A percentile compares a stretch with the other conserved stretches of the same genome.
Conservation (phyloP, 1,139 yeast genomes). For the Blastobotrys elegans region DNA sequence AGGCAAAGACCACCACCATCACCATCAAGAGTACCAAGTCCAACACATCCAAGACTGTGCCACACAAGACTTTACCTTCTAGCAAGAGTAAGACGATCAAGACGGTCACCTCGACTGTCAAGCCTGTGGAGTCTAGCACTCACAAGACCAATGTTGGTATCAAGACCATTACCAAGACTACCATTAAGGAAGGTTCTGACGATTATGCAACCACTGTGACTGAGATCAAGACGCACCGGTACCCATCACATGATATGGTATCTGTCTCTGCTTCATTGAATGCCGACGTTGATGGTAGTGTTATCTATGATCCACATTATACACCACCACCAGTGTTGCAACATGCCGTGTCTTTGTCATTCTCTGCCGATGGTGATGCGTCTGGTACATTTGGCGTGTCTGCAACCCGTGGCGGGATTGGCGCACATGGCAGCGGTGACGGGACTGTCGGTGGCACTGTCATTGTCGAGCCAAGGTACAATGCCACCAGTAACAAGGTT, state of each 20-base stretch:
- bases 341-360: neutral
- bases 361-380: neutral
- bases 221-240: neutral
- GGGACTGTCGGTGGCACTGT: neutral
- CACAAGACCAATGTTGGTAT: neutral
- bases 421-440: neutral
- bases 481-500: neutral
- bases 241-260: neutral
- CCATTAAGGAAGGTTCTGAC: neutral
- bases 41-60: neutral
- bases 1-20: too few species aligned
- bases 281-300: neutral
- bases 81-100: neutral
- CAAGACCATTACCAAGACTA: neutral
- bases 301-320: conserved; percentile 1
- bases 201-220: neutral
- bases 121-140: too few species aligned
- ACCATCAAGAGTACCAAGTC: too few species aligned
- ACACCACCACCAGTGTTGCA: neutral
- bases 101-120: neutral
- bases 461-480: neutral
- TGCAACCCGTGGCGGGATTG: neutral
- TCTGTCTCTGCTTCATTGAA: neutral
- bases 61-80: neutral
- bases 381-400: neutral